Evolutionary conservation across 2,329 filamentous ascomycete species (phyloP).

Genomic region (Reticulascus tulasneorum): DNA sequence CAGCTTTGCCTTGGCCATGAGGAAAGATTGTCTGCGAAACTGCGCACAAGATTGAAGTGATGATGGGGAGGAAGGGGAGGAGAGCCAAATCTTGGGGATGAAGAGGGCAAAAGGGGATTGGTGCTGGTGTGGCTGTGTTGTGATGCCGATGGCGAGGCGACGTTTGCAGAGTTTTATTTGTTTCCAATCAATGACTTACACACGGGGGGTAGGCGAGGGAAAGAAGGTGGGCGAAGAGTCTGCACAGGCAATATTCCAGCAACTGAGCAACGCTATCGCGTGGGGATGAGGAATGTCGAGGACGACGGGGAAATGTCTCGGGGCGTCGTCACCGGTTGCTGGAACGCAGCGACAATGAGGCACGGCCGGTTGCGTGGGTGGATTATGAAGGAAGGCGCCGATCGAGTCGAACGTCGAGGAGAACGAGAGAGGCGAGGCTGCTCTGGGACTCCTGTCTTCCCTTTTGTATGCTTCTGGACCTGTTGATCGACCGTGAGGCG

Average conservation of each 20-base stretch:
- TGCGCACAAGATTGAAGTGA: constrained; percentile 1
- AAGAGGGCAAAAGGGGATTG: constrained; percentile 3
- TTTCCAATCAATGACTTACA: constrained; percentile 12
- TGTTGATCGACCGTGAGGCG: constrained; percentile 4
- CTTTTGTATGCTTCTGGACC: constrained; percentile 1
- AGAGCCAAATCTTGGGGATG: neutral
- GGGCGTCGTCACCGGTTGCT: constrained; percentile 11
- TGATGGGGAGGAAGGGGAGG: neutral
- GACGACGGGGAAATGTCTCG: constrained; percentile 12
- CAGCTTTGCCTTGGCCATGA: constrained; percentile 8
- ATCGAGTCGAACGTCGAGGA: constrained; percentile 1
- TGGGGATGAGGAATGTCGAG: constrained; percentile 12
- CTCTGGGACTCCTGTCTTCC: constrained; percentile 2
- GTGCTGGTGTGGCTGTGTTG: neutral
- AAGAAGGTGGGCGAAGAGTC: constrained; percentile 10
- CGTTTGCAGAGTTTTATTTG: constrained; percentile 1
- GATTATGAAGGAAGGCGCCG: constrained; percentile 5
- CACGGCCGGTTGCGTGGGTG: constrained; percentile 1
- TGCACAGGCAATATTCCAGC: constrained; percentile 18
- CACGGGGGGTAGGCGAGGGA: constrained; percentile 2
- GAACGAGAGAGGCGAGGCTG: neutral
- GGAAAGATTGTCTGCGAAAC: neutral
- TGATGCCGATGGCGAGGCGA: constrained; percentile 3
- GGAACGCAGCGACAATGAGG: constrained; percentile 12
- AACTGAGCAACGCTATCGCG: constrained; percentile 12